These are phyloP conservation scores for Leccinum subfulvum DNA, from an alignment of 1,284 basidiomycete species.

Conservation along the genomic window DNA sequence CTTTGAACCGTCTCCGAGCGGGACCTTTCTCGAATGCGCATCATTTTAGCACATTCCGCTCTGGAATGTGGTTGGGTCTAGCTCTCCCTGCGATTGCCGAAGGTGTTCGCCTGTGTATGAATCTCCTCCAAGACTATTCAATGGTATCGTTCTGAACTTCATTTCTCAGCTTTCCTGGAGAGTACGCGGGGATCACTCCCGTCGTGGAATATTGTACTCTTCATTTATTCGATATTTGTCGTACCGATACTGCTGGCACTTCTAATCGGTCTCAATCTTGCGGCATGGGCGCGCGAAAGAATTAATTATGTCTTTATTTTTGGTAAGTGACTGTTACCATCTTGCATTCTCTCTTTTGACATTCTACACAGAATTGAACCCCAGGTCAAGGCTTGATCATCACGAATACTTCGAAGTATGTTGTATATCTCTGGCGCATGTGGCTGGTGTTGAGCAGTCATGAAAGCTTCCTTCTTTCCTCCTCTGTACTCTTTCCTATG, in stretches of 20 bases:
- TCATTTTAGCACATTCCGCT: constrained; percentile 76
- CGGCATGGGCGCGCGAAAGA: constrained; percentile 73
- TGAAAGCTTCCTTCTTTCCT: constrained; percentile 74
- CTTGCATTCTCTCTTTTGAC: neutral
- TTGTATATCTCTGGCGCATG: neutral
- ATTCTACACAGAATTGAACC: constrained; percentile 62
- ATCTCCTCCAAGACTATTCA: neutral
- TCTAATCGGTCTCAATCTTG: constrained; percentile 79
- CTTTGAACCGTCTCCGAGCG: constrained; percentile 68
- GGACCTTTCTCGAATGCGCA: constrained; percentile 62
- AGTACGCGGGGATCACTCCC: constrained; percentile 60
- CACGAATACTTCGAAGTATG: constrained; percentile 81
- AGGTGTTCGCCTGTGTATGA: constrained; percentile 69
- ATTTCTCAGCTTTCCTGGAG: constrained; percentile 52
- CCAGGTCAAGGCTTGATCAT: constrained; percentile 77
- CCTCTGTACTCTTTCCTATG: constrained; percentile 71
- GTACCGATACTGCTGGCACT: constrained; percentile 78
- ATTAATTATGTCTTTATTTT: constrained; percentile 95
- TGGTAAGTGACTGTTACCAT: constrained; percentile 42
- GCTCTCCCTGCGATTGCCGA: constrained; percentile 70
- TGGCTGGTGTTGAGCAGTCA: neutral
- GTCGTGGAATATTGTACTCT: constrained; percentile 74
- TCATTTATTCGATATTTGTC: constrained; percentile 75
- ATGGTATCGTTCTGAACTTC: neutral
- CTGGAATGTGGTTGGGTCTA: constrained; percentile 77